Percentiles rank a stretch among this genome's conserved stretches.
Conservation (phyloP, 1,284 basidiomycete genomes). For the Lignosus rhinocerotis region DNA sequence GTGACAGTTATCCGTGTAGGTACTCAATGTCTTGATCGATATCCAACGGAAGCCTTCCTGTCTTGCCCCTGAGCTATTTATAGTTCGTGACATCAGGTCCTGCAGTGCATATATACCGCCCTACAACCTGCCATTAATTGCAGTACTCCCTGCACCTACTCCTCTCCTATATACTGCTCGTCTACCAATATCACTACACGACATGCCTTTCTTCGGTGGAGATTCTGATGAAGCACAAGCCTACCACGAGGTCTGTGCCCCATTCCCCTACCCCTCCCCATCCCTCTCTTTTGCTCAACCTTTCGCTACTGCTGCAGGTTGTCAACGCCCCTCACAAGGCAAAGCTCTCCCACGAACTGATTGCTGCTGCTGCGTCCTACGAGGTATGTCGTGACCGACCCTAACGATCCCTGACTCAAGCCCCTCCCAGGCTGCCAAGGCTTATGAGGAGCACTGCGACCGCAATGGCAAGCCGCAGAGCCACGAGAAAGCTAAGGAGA, state of each 20-base stretch:
- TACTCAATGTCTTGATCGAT: slow-evolving; percentile 22
- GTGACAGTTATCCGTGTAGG: slow-evolving; percentile 8
- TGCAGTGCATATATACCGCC: slow-evolving; percentile 30
- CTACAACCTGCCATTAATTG: slow-evolving; percentile 11
- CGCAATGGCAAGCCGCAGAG: slow-evolving; percentile 38
- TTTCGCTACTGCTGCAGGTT: slow-evolving; percentile 32
- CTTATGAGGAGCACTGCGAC: slow-evolving; percentile 44
- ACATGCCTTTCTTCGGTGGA: slow-evolving; percentile 55
- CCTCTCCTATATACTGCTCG: slow-evolving; percentile 15
- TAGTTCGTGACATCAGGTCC: slow-evolving; percentile 21
- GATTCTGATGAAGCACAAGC: slow-evolving; percentile 50
- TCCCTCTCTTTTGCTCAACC: slow-evolving; percentile 6
- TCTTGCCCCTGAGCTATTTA: slow-evolving; percentile 14
- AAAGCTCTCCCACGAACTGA: slow-evolving; percentile 61
- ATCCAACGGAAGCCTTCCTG: slow-evolving; percentile 2
- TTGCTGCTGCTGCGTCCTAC: slow-evolving; percentile 59
- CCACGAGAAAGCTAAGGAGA: slow-evolving; percentile 42
- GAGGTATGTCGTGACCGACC: slow-evolving; percentile 28
- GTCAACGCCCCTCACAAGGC: slow-evolving; percentile 56
- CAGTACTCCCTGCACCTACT: slow-evolving; percentile 22
- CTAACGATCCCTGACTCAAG: background rate
- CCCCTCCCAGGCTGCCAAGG: slow-evolving; percentile 40
- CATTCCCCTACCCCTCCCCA: background rate
- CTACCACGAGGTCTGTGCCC: slow-evolving; percentile 42
- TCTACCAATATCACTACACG: slow-evolving; percentile 22